These are phyloP conservation scores for Neoboletus subvelutipes DNA, from an alignment of 768 basidiomycete genomes.

Conservation along the genomic window DNA sequence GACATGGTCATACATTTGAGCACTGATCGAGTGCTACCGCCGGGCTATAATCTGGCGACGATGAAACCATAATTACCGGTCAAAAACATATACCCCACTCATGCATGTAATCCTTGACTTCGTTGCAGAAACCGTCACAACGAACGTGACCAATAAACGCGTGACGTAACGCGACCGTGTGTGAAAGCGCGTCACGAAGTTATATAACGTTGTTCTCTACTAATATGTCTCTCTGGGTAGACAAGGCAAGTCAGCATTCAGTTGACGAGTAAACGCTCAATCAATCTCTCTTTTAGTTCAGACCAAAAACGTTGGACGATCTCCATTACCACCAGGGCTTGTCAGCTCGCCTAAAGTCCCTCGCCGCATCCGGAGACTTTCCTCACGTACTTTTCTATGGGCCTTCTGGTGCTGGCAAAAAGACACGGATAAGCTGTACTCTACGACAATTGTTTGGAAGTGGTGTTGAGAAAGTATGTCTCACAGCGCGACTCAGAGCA, in stretches of 20 bases:
- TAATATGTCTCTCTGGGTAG: slow-evolving; percentile 69
- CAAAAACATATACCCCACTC: too few relatives aligned
- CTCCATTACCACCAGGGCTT: slow-evolving; percentile 87
- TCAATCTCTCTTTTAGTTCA: slow-evolving; percentile 51
- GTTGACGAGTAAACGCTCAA: not conserved
- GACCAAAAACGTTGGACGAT: slow-evolving; percentile 79
- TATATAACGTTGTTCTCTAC: too few relatives aligned
- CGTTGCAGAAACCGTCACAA: too few relatives aligned
- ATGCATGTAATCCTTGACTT: too few relatives aligned
- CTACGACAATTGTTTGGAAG: slow-evolving; percentile 85
- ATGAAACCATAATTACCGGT: too few relatives aligned
- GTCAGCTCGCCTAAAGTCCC: slow-evolving; percentile 73
- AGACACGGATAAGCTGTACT: slow-evolving; percentile 92
- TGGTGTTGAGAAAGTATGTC: slow-evolving; percentile 85
- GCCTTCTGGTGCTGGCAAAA: slow-evolving; percentile 96
- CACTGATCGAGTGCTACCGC: too few relatives aligned
- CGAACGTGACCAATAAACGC: too few relatives aligned
- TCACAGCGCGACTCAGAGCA: not conserved
- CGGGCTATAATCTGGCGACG: too few relatives aligned
- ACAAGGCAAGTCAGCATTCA: slow-evolving; percentile 34
- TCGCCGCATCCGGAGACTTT: slow-evolving; percentile 90
- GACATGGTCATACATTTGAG: too few relatives aligned
- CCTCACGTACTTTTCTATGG: slow-evolving; percentile 98
- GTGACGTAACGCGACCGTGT: slow-evolving; percentile 30
- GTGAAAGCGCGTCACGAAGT: slow-evolving; percentile 1